Conservation (phyloP, 2,329 filamentous ascomycete species). For the Sporothrix inflata region DNA sequence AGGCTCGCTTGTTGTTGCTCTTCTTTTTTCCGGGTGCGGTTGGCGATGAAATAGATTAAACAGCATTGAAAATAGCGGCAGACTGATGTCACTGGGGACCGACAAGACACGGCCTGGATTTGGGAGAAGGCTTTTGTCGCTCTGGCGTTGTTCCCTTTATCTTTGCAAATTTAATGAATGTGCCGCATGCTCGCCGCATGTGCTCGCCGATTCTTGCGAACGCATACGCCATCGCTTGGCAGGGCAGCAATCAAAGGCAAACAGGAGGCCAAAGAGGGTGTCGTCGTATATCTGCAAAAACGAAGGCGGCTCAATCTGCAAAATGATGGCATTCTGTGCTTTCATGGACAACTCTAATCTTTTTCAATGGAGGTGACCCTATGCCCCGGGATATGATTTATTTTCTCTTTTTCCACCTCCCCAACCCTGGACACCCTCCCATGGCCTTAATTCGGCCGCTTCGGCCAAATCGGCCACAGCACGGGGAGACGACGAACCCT, state of each 20-base stretch:
- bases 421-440: not conserved
- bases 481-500: not conserved
- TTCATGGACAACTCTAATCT: not conserved
- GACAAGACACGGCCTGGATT: not conserved
- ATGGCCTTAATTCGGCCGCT: constrained; percentile 12
- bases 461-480: constrained; percentile 8
- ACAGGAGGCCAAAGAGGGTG: not conserved
- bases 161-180: not conserved
- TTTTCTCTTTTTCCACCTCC: not conserved
- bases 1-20: not conserved
- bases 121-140: not conserved
- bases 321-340: constrained; percentile 2
- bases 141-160: not conserved
- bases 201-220: not conserved
- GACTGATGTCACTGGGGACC: constrained; percentile 20
- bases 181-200: not conserved
- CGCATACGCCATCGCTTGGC: constrained; percentile 10
- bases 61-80: not conserved
- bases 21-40: constrained; percentile 6
- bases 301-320: not conserved
- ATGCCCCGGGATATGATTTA: not conserved
- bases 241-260: constrained; percentile 4
- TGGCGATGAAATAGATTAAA: not conserved
- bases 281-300: constrained; percentile 10
- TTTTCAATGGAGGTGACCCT: not conserved